A percentile compares a stretch with the other conserved stretches of the same genome.
phyloP scores from a whole-genome alignment of 2,329 filamentous ascomycete genomes.

The Diaporthe sp. region DNA sequence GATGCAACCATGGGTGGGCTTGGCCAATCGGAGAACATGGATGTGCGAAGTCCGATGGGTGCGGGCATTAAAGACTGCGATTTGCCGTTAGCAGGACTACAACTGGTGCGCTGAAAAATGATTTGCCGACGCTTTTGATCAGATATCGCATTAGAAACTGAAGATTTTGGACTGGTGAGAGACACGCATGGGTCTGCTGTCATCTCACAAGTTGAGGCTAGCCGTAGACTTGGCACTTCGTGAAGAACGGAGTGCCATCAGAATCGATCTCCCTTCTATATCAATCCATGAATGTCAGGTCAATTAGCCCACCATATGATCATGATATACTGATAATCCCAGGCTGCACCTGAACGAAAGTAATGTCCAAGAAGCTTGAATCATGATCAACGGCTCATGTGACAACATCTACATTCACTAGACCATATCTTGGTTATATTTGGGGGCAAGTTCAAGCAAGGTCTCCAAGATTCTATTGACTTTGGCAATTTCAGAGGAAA shows the following conservation, averaged over 20 bases:
- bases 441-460: neutral
- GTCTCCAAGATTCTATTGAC: neutral
- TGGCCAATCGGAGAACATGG: conserved; percentile 3
- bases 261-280: neutral
- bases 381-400: neutral
- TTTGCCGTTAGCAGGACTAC: neutral
- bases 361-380: neutral
- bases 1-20: neutral
- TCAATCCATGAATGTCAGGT: neutral
- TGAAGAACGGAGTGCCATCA: neutral
- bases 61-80: neutral
- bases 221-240: neutral
- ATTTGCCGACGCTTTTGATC: neutral
- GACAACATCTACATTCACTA: neutral
- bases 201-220: neutral
- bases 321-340: too few species aligned
- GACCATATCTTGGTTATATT: too few species aligned
- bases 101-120: neutral
- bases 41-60: conserved; percentile 15
- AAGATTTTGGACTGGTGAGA: neutral
- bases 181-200: neutral
- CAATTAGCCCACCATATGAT: neutral
- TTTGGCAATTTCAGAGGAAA: neutral
- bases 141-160: neutral
- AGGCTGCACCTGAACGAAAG: neutral